Percentiles rank a stretch among this genome's conserved stretches.
These are phyloP conservation scores for Malassezia furfur DNA, from an alignment of 1,284 basidiomycete genomes.

Conservation along the genomic window DNA sequence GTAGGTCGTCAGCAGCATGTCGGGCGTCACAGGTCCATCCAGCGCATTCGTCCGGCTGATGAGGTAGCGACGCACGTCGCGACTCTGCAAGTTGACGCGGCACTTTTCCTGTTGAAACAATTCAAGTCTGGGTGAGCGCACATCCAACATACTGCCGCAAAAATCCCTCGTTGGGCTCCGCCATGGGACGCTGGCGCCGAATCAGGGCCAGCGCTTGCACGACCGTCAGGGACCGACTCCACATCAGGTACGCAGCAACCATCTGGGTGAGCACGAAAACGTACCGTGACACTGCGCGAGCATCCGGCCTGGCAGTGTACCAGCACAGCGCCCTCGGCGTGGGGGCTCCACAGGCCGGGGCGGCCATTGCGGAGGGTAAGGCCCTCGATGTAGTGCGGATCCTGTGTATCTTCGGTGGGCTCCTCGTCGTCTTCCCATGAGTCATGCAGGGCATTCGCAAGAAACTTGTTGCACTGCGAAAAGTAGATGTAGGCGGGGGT, in stretches of 20 bases:
- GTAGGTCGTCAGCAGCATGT: background rate
- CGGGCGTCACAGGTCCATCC: slow-evolving; percentile 14
- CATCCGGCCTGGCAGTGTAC: slow-evolving; percentile 50
- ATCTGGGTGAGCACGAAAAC: slow-evolving; percentile 22
- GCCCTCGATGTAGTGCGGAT: background rate
- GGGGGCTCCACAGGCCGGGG: slow-evolving; percentile 30
- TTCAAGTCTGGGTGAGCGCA: slow-evolving; percentile 27
- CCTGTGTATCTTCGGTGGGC: background rate
- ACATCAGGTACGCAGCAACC: slow-evolving; percentile 49
- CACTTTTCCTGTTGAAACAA: slow-evolving; percentile 46
- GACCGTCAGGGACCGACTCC: slow-evolving; percentile 31
- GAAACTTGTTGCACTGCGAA: slow-evolving; percentile 35
- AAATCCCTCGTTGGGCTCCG: slow-evolving; percentile 48
- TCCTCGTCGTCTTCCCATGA: slow-evolving; percentile 22
- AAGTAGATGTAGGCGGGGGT: slow-evolving; percentile 49
- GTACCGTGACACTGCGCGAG: slow-evolving; percentile 37
- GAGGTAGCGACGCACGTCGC: slow-evolving; percentile 47
- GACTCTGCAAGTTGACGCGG: slow-evolving; percentile 46
- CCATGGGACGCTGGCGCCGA: slow-evolving; percentile 26
- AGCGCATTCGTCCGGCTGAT: slow-evolving; percentile 45
- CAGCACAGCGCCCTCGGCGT: slow-evolving; percentile 37
- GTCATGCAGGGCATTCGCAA: slow-evolving; percentile 31
- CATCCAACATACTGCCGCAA: slow-evolving; percentile 30
- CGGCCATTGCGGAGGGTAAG: slow-evolving; percentile 11
- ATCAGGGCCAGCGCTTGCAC: slow-evolving; percentile 44